phyloP scores from a whole-genome alignment of 768 basidiomycete species.

The Agrocybe chaxingu region DNA sequence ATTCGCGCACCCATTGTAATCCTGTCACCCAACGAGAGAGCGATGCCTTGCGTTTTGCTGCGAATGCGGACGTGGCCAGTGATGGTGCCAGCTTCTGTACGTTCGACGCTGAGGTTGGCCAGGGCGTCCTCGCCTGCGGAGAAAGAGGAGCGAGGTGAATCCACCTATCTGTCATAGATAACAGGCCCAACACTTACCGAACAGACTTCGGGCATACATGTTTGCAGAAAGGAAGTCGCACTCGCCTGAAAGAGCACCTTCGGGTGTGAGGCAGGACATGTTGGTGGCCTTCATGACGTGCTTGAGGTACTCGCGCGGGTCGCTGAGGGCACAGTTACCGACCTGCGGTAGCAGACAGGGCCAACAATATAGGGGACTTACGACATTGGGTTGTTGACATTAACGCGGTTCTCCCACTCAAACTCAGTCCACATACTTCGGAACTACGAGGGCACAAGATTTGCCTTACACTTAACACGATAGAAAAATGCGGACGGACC shows the following conservation, averaged over 20 bases:
- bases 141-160: neutral
- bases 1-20: conserved; percentile 59
- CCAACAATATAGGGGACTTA: conserved; percentile 36
- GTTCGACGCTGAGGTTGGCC: conserved; percentile 91
- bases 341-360: neutral
- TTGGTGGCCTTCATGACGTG: conserved; percentile 98
- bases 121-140: conserved; percentile 86
- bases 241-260: conserved; percentile 91
- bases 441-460: conserved; percentile 50
- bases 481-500: conserved; percentile 37
- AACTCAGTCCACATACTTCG: conserved; percentile 99
- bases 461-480: neutral
- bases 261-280: conserved; percentile 96
- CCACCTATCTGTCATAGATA: neutral
- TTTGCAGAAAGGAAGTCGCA: conserved; percentile 97
- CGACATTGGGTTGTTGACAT: conserved; percentile 82
- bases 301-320: conserved; percentile 85
- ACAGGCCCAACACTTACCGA: conserved; percentile 55
- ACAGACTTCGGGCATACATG: conserved; percentile 92
- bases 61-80: conserved; percentile 94
- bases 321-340: conserved; percentile 35
- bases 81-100: conserved; percentile 75
- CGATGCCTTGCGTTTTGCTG: conserved; percentile 97
- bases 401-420: conserved; percentile 99
- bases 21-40: conserved; percentile 87